Percentiles rank a stretch among this genome's conserved stretches.
Evolutionary conservation across 2,329 filamentous ascomycete genomes (phyloP).

Genomic region (Trichoderma breve): DNA sequence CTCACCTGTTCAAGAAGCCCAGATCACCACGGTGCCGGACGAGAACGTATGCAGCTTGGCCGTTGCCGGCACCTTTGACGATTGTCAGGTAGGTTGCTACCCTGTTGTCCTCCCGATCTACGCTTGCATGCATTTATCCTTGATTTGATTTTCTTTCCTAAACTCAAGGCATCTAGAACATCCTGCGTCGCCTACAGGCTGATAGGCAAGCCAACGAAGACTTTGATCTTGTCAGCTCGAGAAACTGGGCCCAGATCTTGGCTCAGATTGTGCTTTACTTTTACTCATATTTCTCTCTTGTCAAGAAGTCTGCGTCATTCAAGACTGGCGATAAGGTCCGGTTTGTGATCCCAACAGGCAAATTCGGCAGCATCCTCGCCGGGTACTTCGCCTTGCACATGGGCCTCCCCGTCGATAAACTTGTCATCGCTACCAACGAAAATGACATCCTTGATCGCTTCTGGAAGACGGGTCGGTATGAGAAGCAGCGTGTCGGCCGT

Average conservation of each 20-base stretch:
- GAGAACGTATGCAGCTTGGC: conserved; percentile 89
- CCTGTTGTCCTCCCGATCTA: neutral
- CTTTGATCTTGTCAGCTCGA: conserved; percentile 89
- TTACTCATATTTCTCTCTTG: conserved; percentile 84
- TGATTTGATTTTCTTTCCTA: conserved; percentile 69
- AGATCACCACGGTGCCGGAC: conserved; percentile 94
- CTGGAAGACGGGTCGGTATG: conserved; percentile 85
- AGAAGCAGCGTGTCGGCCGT: conserved; percentile 67
- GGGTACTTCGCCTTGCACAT: conserved; percentile 91
- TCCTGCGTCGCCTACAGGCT: conserved; percentile 88
- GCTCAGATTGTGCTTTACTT: conserved; percentile 98
- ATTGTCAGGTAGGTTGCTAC: conserved; percentile 68
- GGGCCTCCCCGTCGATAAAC: conserved; percentile 83
- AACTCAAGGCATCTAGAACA: conserved; percentile 81
- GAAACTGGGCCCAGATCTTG: conserved; percentile 93
- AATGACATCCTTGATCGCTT: conserved; percentile 97
- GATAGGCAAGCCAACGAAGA: conserved; percentile 80
- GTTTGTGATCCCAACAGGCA: conserved; percentile 90
- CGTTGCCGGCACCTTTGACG: conserved; percentile 89
- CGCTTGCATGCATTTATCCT: neutral
- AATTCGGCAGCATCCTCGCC: conserved; percentile 92
- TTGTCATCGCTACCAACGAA: conserved; percentile 92
- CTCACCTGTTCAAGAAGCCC: conserved; percentile 87
- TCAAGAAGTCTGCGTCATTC: conserved; percentile 57
- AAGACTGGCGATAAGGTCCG: conserved; percentile 68